Evolutionary conservation across 164 flowering plant genomes (phyloP).

Genomic region (Paratinospora sagittata): DNA sequence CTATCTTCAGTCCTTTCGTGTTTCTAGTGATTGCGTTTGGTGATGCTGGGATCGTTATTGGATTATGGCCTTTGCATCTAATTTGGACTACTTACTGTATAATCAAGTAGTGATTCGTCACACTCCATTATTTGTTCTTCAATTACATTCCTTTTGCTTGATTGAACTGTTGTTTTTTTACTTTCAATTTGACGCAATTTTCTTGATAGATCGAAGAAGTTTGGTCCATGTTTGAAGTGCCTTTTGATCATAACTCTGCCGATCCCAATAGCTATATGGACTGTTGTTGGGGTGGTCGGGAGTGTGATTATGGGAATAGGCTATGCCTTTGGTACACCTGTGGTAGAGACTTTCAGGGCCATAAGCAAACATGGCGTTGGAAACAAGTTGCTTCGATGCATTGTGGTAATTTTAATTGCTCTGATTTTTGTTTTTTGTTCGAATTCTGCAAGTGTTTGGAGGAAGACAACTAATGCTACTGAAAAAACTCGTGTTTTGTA

Average conservation of each 20-base stretch:
- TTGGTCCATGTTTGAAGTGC: slow-evolving; percentile 18
- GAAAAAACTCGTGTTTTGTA: not conserved
- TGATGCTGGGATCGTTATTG: slow-evolving; percentile 18
- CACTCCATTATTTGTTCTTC: not conserved
- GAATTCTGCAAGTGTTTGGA: too few species aligned
- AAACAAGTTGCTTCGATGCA: slow-evolving; percentile 24
- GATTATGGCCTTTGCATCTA: slow-evolving; percentile 22
- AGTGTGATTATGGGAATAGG: slow-evolving; percentile 19
- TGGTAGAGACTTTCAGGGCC: slow-evolving; percentile 24
- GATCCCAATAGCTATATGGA: slow-evolving; percentile 20
- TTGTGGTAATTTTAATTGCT: slow-evolving; percentile 13
- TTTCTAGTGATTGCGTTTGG: slow-evolving; percentile 19
- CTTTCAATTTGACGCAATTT: too few species aligned
- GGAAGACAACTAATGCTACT: too few species aligned
- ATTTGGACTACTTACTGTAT: slow-evolving; percentile 28
- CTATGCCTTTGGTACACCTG: slow-evolving; percentile 24
- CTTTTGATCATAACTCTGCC: slow-evolving; percentile 17
- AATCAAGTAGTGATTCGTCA: slow-evolving; percentile 11
- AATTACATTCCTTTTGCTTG: not conserved
- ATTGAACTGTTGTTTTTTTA: not conserved
- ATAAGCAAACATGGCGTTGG: slow-evolving; percentile 14
- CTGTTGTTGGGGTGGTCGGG: slow-evolving; percentile 20
- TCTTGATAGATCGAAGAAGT: slow-evolving; percentile 21
- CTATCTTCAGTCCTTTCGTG: slow-evolving; percentile 20
- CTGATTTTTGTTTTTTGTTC: too few species aligned